Evolutionary conservation across 2,329 filamentous ascomycete genomes (phyloP).

Genomic region (Didymella pinodella): DNA sequence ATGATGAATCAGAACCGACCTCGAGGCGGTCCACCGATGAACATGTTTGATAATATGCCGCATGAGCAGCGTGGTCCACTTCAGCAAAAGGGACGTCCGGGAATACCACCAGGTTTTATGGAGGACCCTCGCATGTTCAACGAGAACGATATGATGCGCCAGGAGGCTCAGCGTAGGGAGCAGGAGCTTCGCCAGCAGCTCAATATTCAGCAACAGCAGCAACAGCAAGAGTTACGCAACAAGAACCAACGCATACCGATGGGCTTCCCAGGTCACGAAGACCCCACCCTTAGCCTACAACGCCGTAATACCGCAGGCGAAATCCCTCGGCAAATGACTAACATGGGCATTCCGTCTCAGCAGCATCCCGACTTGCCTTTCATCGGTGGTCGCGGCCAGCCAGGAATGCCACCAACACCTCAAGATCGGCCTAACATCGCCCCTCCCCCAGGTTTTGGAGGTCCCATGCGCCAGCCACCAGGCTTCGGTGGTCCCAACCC

Average conservation of each 20-base stretch:
- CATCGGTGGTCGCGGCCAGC: constrained; percentile 45
- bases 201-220: constrained; percentile 31
- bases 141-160: constrained; percentile 45
- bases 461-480: constrained; percentile 49
- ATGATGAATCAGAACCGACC: constrained; percentile 46
- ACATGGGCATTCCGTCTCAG: constrained; percentile 54
- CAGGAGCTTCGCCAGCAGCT: constrained; percentile 41
- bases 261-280: constrained; percentile 45
- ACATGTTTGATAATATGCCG: constrained; percentile 44
- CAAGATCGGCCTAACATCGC: constrained; percentile 49
- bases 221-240: constrained; percentile 48
- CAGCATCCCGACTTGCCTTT: constrained; percentile 47
- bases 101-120: constrained; percentile 50
- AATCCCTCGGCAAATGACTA: constrained; percentile 48
- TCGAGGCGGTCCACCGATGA: constrained; percentile 45
- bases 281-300: constrained; percentile 45
- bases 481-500: constrained; percentile 41
- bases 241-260: constrained; percentile 45
- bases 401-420: constrained; percentile 48
- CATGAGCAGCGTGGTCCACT: constrained; percentile 44
- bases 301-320: constrained; percentile 49
- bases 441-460: constrained; percentile 48
- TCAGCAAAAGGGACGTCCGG: constrained; percentile 49
- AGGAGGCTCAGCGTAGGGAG: constrained; percentile 44
- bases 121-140: constrained; percentile 47